A percentile compares a stretch with the other conserved stretches of the same genome.
phyloP scores from a whole-genome alignment of 495 filamentous ascomycete species.

The Penicillium cataractarum region DNA sequence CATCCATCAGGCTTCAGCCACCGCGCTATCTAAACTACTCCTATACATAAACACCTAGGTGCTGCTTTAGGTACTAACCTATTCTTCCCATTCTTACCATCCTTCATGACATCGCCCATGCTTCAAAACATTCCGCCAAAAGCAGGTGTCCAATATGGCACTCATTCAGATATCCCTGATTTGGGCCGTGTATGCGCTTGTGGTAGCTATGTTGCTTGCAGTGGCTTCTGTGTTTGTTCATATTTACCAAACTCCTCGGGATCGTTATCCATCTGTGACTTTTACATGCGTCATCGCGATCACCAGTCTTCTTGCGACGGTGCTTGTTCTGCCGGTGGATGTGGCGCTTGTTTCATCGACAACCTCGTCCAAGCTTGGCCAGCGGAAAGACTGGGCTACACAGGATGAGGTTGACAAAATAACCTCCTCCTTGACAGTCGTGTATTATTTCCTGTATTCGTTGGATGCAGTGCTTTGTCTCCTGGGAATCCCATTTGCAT shows the following conservation, averaged over 20 bases:
- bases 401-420: constrained; percentile 76
- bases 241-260: constrained; percentile 82
- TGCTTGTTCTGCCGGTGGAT: constrained; percentile 91
- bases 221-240: constrained; percentile 82
- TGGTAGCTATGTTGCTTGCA: constrained; percentile 67
- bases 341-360: constrained; percentile 93
- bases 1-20: too few species aligned
- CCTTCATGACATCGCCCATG: too few species aligned
- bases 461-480: constrained; percentile 90
- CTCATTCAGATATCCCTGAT: constrained; percentile 83
- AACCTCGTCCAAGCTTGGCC: constrained; percentile 70
- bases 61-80: too few species aligned
- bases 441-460: constrained; percentile 92
- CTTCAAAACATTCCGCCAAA: too few species aligned
- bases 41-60: too few species aligned
- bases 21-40: too few species aligned
- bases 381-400: constrained; percentile 93
- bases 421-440: constrained; percentile 73
- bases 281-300: constrained; percentile 83
- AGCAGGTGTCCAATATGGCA: constrained; percentile 51
- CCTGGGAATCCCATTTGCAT: constrained; percentile 88
- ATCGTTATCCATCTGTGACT: constrained; percentile 79
- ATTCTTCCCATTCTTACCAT: too few species aligned
- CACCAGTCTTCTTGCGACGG: constrained; percentile 84
- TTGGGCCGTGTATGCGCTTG: constrained; percentile 85